phyloP scores from a whole-genome alignment of 805 yeast genomes.

The Starmerella sirachaensis region DNA sequence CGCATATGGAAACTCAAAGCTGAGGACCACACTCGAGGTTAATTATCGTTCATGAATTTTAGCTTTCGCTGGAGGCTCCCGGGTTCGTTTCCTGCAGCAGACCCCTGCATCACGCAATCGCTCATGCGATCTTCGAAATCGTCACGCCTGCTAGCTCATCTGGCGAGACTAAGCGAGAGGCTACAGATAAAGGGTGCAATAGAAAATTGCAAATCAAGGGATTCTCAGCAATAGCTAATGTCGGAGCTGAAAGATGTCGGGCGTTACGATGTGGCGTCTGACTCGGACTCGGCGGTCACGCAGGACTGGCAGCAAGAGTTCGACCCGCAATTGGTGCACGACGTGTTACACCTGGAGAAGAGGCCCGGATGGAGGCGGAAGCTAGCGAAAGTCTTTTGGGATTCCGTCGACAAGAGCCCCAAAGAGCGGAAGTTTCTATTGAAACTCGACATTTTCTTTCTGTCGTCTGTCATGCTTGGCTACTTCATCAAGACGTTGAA shows the following conservation, averaged over 20 bases:
- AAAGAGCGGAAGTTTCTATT: constrained; percentile 29
- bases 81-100: no score
- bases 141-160: no score
- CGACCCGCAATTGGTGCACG: neutral
- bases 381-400: constrained; percentile 22
- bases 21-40: no score
- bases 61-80: no score
- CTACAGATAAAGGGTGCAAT: no score
- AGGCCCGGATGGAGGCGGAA: constrained; percentile 11
- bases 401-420: constrained; percentile 30
- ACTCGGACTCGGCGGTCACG: neutral
- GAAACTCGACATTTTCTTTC: constrained; percentile 32
- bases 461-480: constrained; percentile 35
- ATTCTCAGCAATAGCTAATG: neutral
- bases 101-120: no score
- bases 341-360: neutral
- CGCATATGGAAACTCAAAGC: no score
- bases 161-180: no score
- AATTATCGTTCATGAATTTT: no score
- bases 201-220: neutral
- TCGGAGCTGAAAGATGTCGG: neutral
- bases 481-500: constrained; percentile 38
- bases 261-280: neutral
- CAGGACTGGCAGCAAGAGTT: no score
- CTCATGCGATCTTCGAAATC: no score